These are phyloP conservation scores for Fusarium redolens DNA, from an alignment of 2,329 filamentous ascomycete genomes.

Conservation along the genomic window DNA sequence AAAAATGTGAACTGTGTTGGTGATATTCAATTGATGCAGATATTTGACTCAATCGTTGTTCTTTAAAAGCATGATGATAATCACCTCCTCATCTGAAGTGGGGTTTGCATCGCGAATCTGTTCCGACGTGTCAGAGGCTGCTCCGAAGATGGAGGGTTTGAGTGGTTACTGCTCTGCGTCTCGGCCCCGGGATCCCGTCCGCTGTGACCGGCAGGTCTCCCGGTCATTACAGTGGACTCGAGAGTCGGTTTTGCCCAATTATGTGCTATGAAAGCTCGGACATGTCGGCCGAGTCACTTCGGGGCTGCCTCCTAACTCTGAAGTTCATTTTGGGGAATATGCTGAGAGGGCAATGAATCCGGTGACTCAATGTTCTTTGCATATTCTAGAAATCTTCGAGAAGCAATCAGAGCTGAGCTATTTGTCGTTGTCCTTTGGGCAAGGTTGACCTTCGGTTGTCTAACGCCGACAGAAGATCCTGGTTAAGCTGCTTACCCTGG, in stretches of 20 bases:
- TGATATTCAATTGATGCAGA: neutral
- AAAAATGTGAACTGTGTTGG: neutral
- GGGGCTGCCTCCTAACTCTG: neutral
- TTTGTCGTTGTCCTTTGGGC: neutral
- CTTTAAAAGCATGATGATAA: constrained; percentile 16
- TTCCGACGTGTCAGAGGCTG: constrained; percentile 11
- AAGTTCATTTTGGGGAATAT: rapidly evolving
- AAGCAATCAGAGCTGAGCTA: neutral
- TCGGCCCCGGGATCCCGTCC: constrained; percentile 9
- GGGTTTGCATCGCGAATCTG: constrained; percentile 25
- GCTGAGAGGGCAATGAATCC: neutral
- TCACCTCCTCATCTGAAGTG: constrained; percentile 32
- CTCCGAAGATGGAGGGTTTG: constrained; percentile 1
- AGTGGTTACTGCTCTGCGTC: neutral
- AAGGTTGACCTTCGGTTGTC: neutral
- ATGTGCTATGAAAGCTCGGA: neutral
- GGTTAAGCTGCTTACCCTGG: neutral
- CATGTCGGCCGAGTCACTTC: neutral
- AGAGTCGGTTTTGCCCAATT: neutral
- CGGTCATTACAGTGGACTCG: neutral
- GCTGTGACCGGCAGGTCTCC: neutral
- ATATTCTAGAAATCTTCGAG: neutral
- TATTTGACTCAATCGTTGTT: constrained; percentile 2
- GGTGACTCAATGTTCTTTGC: neutral
- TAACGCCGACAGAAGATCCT: too few relatives aligned